Evolutionary conservation across 2,329 filamentous ascomycete species (phyloP).

Genomic region (Monosporascus sp.): DNA sequence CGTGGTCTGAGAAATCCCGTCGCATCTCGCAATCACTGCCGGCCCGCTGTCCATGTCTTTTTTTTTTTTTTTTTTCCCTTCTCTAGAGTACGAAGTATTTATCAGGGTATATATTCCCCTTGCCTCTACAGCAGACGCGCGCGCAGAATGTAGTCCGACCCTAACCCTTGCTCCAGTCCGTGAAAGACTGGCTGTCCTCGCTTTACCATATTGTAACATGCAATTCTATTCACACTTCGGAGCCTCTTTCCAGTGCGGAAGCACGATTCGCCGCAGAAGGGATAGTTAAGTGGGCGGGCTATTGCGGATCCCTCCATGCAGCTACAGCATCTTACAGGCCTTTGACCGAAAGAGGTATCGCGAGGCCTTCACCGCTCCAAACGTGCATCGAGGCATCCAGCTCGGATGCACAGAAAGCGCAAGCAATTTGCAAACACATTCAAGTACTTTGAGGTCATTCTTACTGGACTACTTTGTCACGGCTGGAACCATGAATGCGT

Average conservation of each 20-base stretch:
- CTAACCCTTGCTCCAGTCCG: neutral
- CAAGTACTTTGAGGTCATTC: neutral
- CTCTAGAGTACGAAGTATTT: neutral
- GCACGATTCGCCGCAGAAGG: no score
- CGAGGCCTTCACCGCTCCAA: slow-evolving; percentile 23
- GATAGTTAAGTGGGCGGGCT: neutral
- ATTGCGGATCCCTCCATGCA: slow-evolving; percentile 8
- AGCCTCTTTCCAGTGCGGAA: slow-evolving; percentile 1
- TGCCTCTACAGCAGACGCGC: no score
- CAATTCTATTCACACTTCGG: slow-evolving; percentile 13
- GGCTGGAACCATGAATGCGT: no score
- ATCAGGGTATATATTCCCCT: no score
- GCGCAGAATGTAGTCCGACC: no score
- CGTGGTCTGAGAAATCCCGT: slow-evolving; percentile 1
- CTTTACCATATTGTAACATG: no score
- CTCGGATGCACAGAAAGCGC: slow-evolving; percentile 12
- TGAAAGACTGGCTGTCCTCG: neutral
- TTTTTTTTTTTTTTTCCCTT: neutral
- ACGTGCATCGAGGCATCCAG: slow-evolving; percentile 12
- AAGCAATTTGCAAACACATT: slow-evolving; percentile 9
- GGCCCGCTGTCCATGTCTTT: slow-evolving; percentile 2
- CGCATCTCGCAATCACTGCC: slow-evolving; percentile 1
- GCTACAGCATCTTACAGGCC: slow-evolving; percentile 7
- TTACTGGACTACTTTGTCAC: no score
- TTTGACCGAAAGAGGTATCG: slow-evolving; percentile 21